Percentiles rank a stretch among this genome's conserved stretches.
phyloP scores from a whole-genome alignment of 2,329 filamentous ascomycete species.

The Botrytis cinerea region DNA sequence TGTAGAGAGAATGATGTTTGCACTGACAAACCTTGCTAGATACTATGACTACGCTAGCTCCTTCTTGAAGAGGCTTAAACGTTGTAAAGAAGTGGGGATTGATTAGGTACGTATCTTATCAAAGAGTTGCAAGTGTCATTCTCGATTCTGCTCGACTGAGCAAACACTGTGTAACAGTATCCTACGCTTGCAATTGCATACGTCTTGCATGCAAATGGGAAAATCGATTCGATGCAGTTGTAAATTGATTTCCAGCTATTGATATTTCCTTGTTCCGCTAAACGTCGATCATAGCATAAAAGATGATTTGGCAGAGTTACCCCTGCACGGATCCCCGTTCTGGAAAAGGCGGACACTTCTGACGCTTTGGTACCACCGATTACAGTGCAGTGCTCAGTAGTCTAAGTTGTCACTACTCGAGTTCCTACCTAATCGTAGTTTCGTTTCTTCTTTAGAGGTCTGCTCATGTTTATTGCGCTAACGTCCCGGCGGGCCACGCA shows the following conservation, averaged over 20 bases:
- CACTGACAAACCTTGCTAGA: conserved; percentile 2
- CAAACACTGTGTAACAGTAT: not conserved
- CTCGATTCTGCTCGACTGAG: not conserved
- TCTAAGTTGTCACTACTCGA: not conserved
- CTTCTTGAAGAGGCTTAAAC: not conserved
- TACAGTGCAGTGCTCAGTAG: not conserved
- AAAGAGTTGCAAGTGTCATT: not conserved
- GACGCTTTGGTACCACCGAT: conserved; percentile 12
- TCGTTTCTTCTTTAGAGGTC: not conserved
- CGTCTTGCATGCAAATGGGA: not conserved
- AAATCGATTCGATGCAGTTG: not conserved
- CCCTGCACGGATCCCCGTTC: conserved; percentile 3
- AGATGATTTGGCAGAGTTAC: not conserved
- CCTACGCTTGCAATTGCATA: not conserved
- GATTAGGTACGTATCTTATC: not conserved
- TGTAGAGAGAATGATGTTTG: not conserved
- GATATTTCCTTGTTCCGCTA: not conserved
- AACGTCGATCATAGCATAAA: not conserved
- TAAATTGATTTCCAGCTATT: not conserved
- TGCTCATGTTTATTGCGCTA: not conserved
- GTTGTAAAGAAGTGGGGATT: not conserved
- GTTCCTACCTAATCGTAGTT: not conserved
- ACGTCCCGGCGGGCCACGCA: not conserved
- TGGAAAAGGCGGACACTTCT: not conserved
- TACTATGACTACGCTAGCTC: not conserved